Base-by-base conservation (phyloP, 805 yeast genomes). In the Lachancea cidri region DNA sequence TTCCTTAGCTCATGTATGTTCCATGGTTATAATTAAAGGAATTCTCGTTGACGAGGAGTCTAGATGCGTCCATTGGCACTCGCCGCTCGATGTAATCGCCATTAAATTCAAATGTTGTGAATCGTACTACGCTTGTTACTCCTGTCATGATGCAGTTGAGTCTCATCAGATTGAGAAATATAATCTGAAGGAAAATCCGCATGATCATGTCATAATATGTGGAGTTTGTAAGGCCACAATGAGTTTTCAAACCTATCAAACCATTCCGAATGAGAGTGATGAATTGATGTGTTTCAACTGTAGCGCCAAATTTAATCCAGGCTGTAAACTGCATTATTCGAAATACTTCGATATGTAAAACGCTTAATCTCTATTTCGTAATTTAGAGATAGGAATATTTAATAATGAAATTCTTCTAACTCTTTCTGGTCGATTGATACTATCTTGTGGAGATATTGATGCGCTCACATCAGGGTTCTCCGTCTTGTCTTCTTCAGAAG, bases 31-130 rank as follows among this genome's bases (percentile, higher is more conserved):
- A 4, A 39, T 46, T 8, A 25, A 36, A 35, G 66, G 67, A 1
- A 38, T 38, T 5, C 31, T 47, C 2, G 49, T 60, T 3, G 67
- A 63, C 38, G 38, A 45, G 1, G 39, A 54, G 35, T 50, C 60
- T 2, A 40, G 67, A 9, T 63, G 67, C 39, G 44, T 43, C 11
- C 67, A 63, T 44, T 63, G 66, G 66, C 47, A 62, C 22, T 48
- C 59, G 1, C 44, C 44, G 4, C 32, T 54, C 17, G 67, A 63
- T 42, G 48, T 63, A 2, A 47, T 63, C 1, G 60, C 65, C 16
- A 36, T 63, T 16, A 57, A 55, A 41, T 60, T 62, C 35, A 57
- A 53, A 41, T 61, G 66, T 29, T 63, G 67, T 37, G 39, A 45
- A 3, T 22, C 24, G 2, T 63, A 46, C 31, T 63, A 54, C 31